phyloP scores from a whole-genome alignment of 202 grass and related monocot genomes.

The Bolboschoenoplectus hybrid region DNA sequence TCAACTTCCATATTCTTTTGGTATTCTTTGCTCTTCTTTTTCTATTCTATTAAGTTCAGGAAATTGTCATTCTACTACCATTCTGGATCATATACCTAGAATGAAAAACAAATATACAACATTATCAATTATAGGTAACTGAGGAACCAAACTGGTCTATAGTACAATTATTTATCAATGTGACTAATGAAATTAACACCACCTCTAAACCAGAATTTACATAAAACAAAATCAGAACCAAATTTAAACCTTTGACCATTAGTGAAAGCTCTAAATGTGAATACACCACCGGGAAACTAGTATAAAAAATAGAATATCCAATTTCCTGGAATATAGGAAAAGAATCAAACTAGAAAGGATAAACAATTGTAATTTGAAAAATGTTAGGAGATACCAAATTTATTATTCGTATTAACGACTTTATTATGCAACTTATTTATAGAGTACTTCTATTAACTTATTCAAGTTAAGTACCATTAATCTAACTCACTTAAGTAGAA shows the following conservation, averaged over 20 bases:
- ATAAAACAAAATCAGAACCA: conserved; percentile 6
- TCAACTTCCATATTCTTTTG: conserved; percentile 19
- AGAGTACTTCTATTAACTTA: too few species aligned
- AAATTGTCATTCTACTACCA: neutral
- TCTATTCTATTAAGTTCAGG: neutral
- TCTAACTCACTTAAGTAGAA: too few species aligned
- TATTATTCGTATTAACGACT: too few species aligned
- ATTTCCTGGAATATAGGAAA: neutral
- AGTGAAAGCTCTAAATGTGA: neutral
- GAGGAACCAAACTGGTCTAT: neutral
- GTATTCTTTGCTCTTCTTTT: neutral
- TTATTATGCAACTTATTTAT: too few species aligned
- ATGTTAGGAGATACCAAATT: too few species aligned
- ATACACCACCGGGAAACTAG: neutral
- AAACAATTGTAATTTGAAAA: neutral
- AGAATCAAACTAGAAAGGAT: neutral
- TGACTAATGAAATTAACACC: neutral
- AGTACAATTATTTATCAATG: neutral
- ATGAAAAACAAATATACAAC: neutral
- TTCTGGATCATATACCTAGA: conserved; percentile 17
- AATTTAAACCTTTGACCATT: neutral
- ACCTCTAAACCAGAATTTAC: neutral
- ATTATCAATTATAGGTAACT: neutral
- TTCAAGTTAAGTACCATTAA: too few species aligned
- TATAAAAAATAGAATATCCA: neutral